A percentile compares a stretch with the other conserved stretches of the same genome.
phyloP scores from a whole-genome alignment of 2,329 filamentous ascomycete species.

The Phoma sp. region DNA sequence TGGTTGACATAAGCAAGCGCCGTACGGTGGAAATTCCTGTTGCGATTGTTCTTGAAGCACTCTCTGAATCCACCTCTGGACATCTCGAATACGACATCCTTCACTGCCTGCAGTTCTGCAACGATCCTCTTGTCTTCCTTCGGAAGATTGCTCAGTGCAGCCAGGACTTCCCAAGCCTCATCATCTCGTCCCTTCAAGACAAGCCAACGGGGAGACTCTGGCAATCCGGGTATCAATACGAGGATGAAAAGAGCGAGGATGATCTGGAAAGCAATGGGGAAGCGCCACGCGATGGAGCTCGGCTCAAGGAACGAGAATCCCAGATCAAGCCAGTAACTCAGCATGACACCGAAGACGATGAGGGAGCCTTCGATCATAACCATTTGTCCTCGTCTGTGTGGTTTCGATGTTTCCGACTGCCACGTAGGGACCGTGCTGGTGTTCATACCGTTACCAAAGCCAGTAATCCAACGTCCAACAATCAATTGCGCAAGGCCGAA shows the following conservation, averaged over 20 bases:
- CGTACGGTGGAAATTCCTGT: constrained; percentile 55
- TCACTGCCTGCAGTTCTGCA: constrained; percentile 46
- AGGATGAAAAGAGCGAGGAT: constrained; percentile 65
- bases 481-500: constrained; percentile 57
- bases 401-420: constrained; percentile 57
- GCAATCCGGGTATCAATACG: constrained; percentile 54
- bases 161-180: constrained; percentile 47
- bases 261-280: constrained; percentile 65
- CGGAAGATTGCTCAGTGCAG: constrained; percentile 48
- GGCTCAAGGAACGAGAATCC: constrained; percentile 60
- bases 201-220: constrained; percentile 58
- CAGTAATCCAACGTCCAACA: constrained; percentile 60
- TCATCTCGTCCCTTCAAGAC: constrained; percentile 61
- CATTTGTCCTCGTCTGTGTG: constrained; percentile 55
- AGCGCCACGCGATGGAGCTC: constrained; percentile 49
- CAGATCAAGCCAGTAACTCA: constrained; percentile 53
- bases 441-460: constrained; percentile 52
- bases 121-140: constrained; percentile 49
- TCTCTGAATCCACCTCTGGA: constrained; percentile 60
- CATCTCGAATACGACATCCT: constrained; percentile 50
- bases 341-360: constrained; percentile 54
- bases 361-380: constrained; percentile 58
- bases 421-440: constrained; percentile 53
- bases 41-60: constrained; percentile 63
- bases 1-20: constrained; percentile 54